Evolutionary conservation across 2,329 filamentous ascomycete genomes (phyloP).

Genomic region (Aspergillus bombycis): DNA sequence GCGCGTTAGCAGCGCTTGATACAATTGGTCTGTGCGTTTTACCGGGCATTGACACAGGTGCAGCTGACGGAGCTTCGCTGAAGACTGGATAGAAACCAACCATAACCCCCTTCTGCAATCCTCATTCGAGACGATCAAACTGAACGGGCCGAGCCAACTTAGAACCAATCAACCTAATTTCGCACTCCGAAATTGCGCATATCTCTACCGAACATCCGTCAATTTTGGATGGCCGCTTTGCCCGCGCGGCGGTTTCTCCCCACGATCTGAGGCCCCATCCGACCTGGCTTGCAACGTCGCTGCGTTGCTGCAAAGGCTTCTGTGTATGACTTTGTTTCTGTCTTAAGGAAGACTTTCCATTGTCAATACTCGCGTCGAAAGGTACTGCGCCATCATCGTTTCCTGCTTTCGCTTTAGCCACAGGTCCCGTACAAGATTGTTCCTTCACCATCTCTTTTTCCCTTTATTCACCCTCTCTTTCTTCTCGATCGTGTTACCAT

Average conservation of each 20-base stretch:
- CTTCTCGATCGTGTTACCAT: conserved; percentile 11
- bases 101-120: not conserved
- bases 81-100: not conserved
- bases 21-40: not conserved
- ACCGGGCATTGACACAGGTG: not conserved
- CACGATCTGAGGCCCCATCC: not conserved
- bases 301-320: not conserved
- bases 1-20: not conserved
- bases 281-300: not conserved
- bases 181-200: not conserved
- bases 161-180: not conserved
- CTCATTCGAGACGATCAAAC: not conserved
- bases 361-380: conserved; percentile 1
- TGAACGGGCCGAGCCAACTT: not conserved
- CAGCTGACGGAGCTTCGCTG: conserved; percentile 4
- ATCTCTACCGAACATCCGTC: not conserved
- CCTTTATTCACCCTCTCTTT: conserved; percentile 11
- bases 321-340: not conserved
- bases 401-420: not conserved
- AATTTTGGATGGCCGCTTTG: not conserved
- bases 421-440: not conserved
- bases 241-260: conserved; percentile 2
- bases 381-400: conserved; percentile 18
- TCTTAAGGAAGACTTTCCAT: not conserved
- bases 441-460: not conserved